Evolutionary conservation across 306 rosid genomes (phyloP).

Genomic region (Sesbania bispinosa): DNA sequence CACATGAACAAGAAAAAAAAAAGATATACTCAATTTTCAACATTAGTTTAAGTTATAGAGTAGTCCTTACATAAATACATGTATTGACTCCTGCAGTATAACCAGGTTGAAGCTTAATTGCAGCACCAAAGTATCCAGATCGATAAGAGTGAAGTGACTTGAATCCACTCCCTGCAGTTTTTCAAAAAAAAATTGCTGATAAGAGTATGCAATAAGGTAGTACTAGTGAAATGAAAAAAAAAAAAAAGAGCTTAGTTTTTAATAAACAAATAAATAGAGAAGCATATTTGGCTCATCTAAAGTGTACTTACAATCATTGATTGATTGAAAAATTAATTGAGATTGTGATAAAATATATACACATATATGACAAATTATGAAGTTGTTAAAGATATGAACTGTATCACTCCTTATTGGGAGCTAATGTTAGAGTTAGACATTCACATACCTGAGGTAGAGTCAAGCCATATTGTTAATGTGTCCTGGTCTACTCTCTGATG

Average conservation of each 20-base stretch:
- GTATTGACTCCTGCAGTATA: slow-evolving; percentile 91
- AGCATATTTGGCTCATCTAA: background rate
- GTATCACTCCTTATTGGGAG: too few relatives aligned
- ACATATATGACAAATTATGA: background rate
- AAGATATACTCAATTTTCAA: background rate
- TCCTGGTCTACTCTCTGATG: slow-evolving; percentile 66
- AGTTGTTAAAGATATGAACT: background rate
- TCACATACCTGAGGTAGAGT: slow-evolving; percentile 53
- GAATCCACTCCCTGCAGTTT: slow-evolving; percentile 86
- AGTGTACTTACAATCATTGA: too few relatives aligned
- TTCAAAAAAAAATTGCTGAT: background rate
- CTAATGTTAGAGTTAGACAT: too few relatives aligned
- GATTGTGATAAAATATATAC: background rate
- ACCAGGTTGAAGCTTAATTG: slow-evolving; percentile 77
- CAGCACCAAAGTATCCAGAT: slow-evolving; percentile 81
- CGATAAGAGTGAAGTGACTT: slow-evolving; percentile 58
- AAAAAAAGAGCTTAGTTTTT: background rate
- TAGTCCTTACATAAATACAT: slow-evolving; percentile 63
- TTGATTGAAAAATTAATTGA: too few relatives aligned
- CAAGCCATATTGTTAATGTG: slow-evolving; percentile 70
- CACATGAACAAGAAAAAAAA: background rate
- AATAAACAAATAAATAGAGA: background rate
- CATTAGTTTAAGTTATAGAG: background rate
- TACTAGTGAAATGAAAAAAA: background rate
- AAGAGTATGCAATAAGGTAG: background rate